phyloP scores from a whole-genome alignment of 306 rosid species.

The Begonia fuchsioides region DNA sequence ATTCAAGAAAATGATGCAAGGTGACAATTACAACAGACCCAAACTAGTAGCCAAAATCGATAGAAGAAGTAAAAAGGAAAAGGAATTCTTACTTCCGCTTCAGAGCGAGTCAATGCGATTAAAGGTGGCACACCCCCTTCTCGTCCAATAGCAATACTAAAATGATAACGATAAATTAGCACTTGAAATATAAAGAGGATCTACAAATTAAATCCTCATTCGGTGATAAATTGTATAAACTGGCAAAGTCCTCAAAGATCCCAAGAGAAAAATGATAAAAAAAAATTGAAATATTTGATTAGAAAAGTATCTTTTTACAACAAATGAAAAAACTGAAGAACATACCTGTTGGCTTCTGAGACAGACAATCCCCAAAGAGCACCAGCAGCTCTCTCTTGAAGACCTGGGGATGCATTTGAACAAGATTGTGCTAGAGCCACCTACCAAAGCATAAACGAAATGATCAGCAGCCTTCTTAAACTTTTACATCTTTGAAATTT shows the following conservation, averaged over 20 bases:
- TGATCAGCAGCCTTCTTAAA: not conserved
- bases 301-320: too few species aligned
- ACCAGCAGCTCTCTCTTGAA: slow-evolving; percentile 99
- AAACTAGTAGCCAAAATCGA: too few species aligned
- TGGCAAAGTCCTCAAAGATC: too few species aligned
- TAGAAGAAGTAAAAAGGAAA: not conserved
- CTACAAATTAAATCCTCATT: too few species aligned
- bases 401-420: slow-evolving; percentile 95
- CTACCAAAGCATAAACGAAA: slow-evolving; percentile 18
- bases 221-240: too few species aligned
- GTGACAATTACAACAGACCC: too few species aligned
- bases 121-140: slow-evolving; percentile 99
- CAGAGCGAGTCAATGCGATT: slow-evolving; percentile 90
- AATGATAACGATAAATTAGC: slow-evolving; percentile 1
- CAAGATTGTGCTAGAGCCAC: slow-evolving; percentile 97
- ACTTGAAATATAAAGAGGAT: too few species aligned
- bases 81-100: slow-evolving; percentile 55
- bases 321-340: slow-evolving; percentile 4
- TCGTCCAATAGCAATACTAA: slow-evolving; percentile 91
- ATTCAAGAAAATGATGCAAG: too few species aligned
- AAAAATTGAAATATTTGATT: too few species aligned
- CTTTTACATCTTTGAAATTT: too few species aligned
- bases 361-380: slow-evolving; percentile 99
- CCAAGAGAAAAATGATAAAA: too few species aligned
- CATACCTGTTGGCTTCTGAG: slow-evolving; percentile 95